These are phyloP conservation scores for Trichothecium sympodiale DNA, from an alignment of 2,329 filamentous ascomycete species.

Conservation along the genomic window DNA sequence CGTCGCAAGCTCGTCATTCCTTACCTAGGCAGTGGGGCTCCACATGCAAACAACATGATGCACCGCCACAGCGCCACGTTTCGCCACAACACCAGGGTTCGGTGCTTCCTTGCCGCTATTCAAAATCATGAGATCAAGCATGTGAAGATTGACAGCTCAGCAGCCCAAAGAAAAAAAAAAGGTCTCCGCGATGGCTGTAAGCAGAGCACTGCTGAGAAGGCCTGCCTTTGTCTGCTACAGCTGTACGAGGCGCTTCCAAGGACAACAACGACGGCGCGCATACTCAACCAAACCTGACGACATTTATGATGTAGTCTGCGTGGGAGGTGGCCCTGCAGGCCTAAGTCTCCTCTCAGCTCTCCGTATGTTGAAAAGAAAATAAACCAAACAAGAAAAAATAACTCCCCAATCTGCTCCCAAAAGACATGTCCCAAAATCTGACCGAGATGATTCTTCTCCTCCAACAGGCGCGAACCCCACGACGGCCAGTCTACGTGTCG, in stretches of 20 bases:
- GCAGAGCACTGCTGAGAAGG: slow-evolving; percentile 9
- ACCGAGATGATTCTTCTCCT: too few relatives aligned
- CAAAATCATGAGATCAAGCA: too few relatives aligned
- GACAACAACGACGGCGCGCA: slow-evolving; percentile 24
- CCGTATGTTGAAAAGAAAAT: too few relatives aligned
- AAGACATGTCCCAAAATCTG: too few relatives aligned
- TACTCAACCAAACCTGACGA: slow-evolving; percentile 45
- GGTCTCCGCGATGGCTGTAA: neutral
- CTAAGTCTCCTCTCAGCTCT: slow-evolving; percentile 71
- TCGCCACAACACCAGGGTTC: too few relatives aligned
- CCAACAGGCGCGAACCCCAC: slow-evolving; percentile 59
- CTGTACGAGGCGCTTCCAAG: slow-evolving; percentile 29
- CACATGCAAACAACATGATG: neutral
- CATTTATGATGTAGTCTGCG: slow-evolving; percentile 87
- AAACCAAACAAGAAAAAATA: too few relatives aligned
- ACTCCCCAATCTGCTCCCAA: too few relatives aligned
- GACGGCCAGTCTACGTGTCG: slow-evolving; percentile 69
- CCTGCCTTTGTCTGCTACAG: slow-evolving; percentile 32
- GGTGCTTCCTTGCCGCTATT: too few relatives aligned
- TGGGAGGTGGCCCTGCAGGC: slow-evolving; percentile 82
- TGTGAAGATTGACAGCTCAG: too few relatives aligned
- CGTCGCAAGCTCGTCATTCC: neutral
- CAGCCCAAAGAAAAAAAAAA: too few relatives aligned
- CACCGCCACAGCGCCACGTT: too few relatives aligned
- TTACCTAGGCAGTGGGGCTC: too few relatives aligned